Conservation (phyloP, 306 rosid genomes). For the Cicer chorassanicum region DNA sequence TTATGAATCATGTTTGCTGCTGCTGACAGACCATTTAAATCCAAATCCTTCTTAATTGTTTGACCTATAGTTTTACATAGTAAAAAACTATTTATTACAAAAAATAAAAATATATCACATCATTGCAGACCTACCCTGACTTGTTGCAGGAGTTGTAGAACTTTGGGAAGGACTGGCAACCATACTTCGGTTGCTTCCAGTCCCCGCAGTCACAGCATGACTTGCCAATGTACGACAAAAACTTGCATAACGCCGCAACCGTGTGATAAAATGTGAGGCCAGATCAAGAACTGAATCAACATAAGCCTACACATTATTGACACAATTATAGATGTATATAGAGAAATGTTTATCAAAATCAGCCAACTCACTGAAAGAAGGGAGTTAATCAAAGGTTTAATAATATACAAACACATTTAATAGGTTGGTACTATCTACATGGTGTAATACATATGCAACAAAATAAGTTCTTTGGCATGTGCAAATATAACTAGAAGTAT, state of each 20-base stretch:
- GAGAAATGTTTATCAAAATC: slow-evolving; percentile 25
- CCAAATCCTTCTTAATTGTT: slow-evolving; percentile 25
- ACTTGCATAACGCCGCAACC: slow-evolving; percentile 91
- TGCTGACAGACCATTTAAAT: slow-evolving; percentile 18
- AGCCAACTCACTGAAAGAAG: slow-evolving; percentile 18
- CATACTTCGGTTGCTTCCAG: slow-evolving; percentile 84
- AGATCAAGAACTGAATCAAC: slow-evolving; percentile 98
- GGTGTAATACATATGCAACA: slow-evolving; percentile 1
- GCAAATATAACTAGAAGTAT: not conserved
- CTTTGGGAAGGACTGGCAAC: slow-evolving; percentile 87
- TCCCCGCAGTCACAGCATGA: slow-evolving; percentile 88
- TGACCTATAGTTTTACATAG: not conserved
- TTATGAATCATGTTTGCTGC: not conserved
- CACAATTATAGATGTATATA: slow-evolving; percentile 34
- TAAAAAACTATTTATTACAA: not conserved
- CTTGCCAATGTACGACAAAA: slow-evolving; percentile 94
- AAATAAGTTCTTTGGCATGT: slow-evolving; percentile 10
- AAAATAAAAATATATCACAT: not conserved
- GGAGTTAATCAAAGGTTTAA: not conserved
- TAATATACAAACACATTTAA: slow-evolving; percentile 11
- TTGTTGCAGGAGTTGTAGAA: slow-evolving; percentile 75
- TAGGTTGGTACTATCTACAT: slow-evolving; percentile 13
- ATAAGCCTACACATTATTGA: slow-evolving; percentile 72
- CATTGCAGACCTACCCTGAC: slow-evolving; percentile 67
- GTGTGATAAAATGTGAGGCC: slow-evolving; percentile 96